A percentile compares a stretch with the other conserved stretches of the same genome.
phyloP scores from a whole-genome alignment of 371 early-diverging fungal species.

The Mucor mucedo region DNA sequence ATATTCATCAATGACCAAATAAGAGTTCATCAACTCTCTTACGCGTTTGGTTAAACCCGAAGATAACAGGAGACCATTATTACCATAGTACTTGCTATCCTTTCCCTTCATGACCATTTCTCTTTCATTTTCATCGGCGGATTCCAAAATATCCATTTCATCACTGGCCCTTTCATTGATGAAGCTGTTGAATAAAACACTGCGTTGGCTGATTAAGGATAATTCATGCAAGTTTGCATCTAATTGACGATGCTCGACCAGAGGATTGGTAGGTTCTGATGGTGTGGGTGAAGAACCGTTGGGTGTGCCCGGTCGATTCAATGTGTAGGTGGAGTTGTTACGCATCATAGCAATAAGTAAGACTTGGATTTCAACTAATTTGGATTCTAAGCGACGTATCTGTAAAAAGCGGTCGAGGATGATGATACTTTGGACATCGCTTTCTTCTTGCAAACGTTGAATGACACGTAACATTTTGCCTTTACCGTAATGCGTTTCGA shows the following conservation, averaged over 20 bases:
- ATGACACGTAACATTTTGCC: slow-evolving; percentile 90
- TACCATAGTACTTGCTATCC: slow-evolving; percentile 52
- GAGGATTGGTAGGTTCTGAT: slow-evolving; percentile 35
- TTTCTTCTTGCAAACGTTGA: slow-evolving; percentile 85
- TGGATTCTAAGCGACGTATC: slow-evolving; percentile 43
- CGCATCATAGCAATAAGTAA: slow-evolving; percentile 43
- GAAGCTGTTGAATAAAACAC: slow-evolving; percentile 80
- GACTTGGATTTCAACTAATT: slow-evolving; percentile 51
- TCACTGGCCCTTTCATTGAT: slow-evolving; percentile 63
- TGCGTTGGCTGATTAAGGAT: slow-evolving; percentile 77
- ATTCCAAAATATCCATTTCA: slow-evolving; percentile 41
- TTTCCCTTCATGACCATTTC: slow-evolving; percentile 50
- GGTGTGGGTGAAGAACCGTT: neutral
- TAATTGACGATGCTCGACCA: slow-evolving; percentile 78
- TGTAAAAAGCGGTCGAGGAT: slow-evolving; percentile 77
- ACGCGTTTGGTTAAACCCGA: slow-evolving; percentile 67
- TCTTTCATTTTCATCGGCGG: slow-evolving; percentile 37
- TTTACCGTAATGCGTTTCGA: slow-evolving; percentile 82
- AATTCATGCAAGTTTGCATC: slow-evolving; percentile 79
- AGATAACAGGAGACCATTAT: slow-evolving; percentile 52
- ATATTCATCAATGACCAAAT: slow-evolving; percentile 75
- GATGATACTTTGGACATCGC: slow-evolving; percentile 76
- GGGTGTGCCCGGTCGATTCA: slow-evolving; percentile 17
- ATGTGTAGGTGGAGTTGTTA: slow-evolving; percentile 21
- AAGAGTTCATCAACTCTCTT: slow-evolving; percentile 71